Evolutionary conservation across 345 rosid species (phyloP).

Genomic region (Aquilaria yunnanensis): DNA sequence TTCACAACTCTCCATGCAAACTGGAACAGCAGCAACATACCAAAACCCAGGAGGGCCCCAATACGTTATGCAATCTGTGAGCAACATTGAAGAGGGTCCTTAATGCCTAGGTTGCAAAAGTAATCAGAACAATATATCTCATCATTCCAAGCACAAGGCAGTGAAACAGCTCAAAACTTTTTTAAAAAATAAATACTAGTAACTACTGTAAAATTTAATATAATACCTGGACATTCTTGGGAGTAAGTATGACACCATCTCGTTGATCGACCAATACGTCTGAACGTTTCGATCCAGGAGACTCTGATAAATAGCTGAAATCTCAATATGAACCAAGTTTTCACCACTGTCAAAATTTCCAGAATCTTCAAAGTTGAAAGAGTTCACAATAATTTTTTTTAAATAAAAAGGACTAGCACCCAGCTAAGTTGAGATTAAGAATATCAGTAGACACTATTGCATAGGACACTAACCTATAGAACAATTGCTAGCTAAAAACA

Average conservation of each 20-base stretch:
- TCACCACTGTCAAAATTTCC: conserved; percentile 9
- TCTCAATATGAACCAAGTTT: conserved; percentile 26
- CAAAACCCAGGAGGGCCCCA: conserved; percentile 99
- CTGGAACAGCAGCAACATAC: conserved; percentile 41
- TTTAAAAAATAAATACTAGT: conserved; percentile 7
- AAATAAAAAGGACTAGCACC: background rate
- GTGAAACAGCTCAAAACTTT: conserved; percentile 8
- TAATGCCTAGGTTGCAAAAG: conserved; percentile 58
- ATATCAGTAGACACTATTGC: too few species aligned
- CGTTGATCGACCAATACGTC: conserved; percentile 64
- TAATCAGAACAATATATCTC: conserved; percentile 17
- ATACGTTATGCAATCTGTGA: conserved; percentile 86
- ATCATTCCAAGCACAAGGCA: too few species aligned
- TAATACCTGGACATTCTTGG: conserved; percentile 95
- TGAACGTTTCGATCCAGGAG: conserved; percentile 79
- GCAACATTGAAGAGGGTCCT: conserved; percentile 96
- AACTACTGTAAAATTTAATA: conserved; percentile 3
- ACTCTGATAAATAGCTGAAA: conserved; percentile 52
- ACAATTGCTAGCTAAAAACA: too few species aligned
- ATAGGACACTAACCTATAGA: too few species aligned
- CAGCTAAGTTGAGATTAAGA: too few species aligned
- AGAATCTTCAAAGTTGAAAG: conserved; percentile 1
- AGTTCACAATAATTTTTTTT: background rate
- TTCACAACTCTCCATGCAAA: conserved; percentile 9
- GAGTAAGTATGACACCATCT: conserved; percentile 75